These are phyloP conservation scores for Rhododendron simsii DNA, from an alignment of 148 eudicot species.

Conservation along the genomic window DNA sequence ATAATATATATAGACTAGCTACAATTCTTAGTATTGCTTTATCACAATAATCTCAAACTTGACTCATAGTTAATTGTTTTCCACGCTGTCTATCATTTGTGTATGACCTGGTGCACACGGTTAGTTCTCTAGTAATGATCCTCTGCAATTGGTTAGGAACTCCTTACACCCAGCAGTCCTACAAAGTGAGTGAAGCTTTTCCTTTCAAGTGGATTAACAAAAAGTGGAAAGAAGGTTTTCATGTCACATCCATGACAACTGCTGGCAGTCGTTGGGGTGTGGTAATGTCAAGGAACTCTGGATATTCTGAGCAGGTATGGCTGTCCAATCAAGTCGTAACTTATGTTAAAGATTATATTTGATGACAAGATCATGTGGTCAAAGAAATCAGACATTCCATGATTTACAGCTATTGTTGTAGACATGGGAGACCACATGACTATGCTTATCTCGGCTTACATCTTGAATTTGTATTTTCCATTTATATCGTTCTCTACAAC, in stretches of 20 bases:
- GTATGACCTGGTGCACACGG: neutral
- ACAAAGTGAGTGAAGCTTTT: constrained; percentile 93
- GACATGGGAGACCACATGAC: neutral
- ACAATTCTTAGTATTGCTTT: neutral
- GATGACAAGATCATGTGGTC: neutral
- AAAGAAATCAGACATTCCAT: neutral
- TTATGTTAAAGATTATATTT: neutral
- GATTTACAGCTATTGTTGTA: neutral
- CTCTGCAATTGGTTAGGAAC: constrained; percentile 46
- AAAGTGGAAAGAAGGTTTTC: constrained; percentile 90
- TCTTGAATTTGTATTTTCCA: neutral
- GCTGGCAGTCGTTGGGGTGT: constrained; percentile 95
- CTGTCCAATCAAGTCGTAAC: neutral
- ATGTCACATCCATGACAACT: constrained; percentile 94
- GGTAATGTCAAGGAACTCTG: constrained; percentile 92
- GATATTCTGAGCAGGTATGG: constrained; percentile 78
- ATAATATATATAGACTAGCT: neutral
- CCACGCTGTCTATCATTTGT: neutral
- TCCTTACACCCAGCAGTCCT: constrained; percentile 87
- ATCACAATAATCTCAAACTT: neutral
- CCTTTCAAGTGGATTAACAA: constrained; percentile 94
- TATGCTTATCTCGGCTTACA: neutral
- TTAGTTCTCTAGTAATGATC: neutral
- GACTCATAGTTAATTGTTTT: neutral
- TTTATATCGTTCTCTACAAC: neutral